Conservation (phyloP, 352 stramenopile species). For the Globisporangium nunn region DNA sequence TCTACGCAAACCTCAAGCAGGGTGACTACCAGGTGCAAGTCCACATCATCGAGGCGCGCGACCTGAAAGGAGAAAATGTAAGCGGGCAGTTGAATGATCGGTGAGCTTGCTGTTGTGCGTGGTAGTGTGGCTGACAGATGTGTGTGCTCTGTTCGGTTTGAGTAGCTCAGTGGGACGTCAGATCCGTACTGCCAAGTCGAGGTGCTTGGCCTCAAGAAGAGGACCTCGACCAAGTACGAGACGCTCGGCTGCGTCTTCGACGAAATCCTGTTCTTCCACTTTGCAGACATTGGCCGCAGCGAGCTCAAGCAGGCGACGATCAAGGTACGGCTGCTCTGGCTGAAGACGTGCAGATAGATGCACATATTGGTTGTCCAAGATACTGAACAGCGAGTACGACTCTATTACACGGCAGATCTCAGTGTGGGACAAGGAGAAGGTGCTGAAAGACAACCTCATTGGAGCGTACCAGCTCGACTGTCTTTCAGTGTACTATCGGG, state of each 20-base stretch:
- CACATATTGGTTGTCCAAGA: not conserved
- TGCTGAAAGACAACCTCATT: constrained; percentile 79
- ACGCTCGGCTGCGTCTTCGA: constrained; percentile 88
- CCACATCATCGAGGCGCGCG: constrained; percentile 80
- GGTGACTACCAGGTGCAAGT: constrained; percentile 83
- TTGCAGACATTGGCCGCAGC: constrained; percentile 71
- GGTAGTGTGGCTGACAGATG: not conserved
- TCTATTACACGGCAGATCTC: constrained; percentile 46
- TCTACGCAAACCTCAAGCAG: constrained; percentile 51
- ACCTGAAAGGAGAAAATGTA: constrained; percentile 87
- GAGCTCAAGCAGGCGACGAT: constrained; percentile 62
- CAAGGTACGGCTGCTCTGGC: constrained; percentile 29
- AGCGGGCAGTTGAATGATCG: constrained; percentile 2
- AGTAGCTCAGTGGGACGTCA: constrained; percentile 73
- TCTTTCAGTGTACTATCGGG: constrained; percentile 61
- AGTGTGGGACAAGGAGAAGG: constrained; percentile 63
- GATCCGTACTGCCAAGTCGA: constrained; percentile 87
- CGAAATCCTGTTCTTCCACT: constrained; percentile 88
- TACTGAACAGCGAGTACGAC: no score
- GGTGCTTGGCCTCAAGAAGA: constrained; percentile 61
- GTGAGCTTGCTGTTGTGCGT: not conserved
- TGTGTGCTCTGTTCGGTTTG: no score
- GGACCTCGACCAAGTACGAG: constrained; percentile 71
- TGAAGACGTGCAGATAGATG: no score
- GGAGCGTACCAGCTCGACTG: constrained; percentile 81